These are phyloP conservation scores for Monarda citriodora DNA, from an alignment of 305 asterid genomes.

Conservation along the genomic window DNA sequence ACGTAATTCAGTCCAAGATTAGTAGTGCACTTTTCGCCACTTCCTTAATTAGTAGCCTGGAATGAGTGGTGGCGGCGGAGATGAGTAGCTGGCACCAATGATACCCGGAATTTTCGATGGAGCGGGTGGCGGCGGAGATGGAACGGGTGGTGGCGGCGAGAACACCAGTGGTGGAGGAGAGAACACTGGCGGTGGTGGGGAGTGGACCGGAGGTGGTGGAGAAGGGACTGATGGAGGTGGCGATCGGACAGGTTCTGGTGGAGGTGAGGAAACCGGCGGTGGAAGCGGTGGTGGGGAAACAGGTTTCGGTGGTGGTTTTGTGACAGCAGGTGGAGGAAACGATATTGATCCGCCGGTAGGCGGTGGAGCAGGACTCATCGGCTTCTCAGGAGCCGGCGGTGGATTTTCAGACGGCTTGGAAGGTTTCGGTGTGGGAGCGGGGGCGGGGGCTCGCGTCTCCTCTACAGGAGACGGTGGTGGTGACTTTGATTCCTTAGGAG, in stretches of 20 bases:
- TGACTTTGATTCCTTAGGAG: neutral
- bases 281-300: slow-evolving; percentile 12
- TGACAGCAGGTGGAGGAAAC: slow-evolving; percentile 15
- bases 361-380: slow-evolving; percentile 3
- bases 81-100: slow-evolving; percentile 33
- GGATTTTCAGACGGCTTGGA: neutral
- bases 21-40: too few relatives aligned
- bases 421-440: slow-evolving; percentile 1
- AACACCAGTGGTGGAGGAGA: slow-evolving; percentile 10
- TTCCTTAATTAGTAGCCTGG: slow-evolving; percentile 38
- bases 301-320: slow-evolving; percentile 19
- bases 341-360: neutral
- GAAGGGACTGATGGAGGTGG: slow-evolving; percentile 19
- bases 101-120: slow-evolving; percentile 24
- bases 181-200: slow-evolving; percentile 8
- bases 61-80: slow-evolving; percentile 50
- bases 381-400: slow-evolving; percentile 9
- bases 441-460: neutral
- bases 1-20: neutral
- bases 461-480: slow-evolving; percentile 9
- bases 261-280: slow-evolving; percentile 16
- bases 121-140: slow-evolving; percentile 14
- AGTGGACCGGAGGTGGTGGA: slow-evolving; percentile 12
- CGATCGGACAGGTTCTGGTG: slow-evolving; percentile 10
- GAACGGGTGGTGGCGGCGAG: slow-evolving; percentile 1